phyloP scores from a whole-genome alignment of 306 rosid genomes.

The Cucumis hystrix region DNA sequence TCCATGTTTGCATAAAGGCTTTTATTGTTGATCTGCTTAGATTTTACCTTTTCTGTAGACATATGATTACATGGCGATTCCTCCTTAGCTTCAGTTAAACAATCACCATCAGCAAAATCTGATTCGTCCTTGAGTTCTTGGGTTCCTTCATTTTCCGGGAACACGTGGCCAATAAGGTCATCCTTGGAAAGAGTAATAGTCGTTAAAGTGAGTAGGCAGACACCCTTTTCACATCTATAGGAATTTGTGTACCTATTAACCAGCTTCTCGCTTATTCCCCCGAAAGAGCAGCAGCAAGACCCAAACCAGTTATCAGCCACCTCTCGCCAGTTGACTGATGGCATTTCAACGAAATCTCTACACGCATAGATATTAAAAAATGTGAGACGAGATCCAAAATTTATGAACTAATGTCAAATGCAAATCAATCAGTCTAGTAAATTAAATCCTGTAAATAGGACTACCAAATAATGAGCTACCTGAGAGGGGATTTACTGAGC shows the following conservation, averaged over 20 bases:
- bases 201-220: constrained; percentile 50
- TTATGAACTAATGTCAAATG: not conserved
- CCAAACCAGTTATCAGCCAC: constrained; percentile 97
- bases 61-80: constrained; percentile 15
- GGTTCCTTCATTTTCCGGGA: constrained; percentile 18
- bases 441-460: not conserved
- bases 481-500: constrained; percentile 50
- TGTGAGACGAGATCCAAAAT: not conserved
- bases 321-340: constrained; percentile 87
- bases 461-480: constrained; percentile 20
- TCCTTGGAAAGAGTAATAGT: constrained; percentile 59
- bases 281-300: constrained; percentile 83
- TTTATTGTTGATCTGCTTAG: constrained; percentile 18
- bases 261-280: constrained; percentile 84
- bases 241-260: constrained; percentile 58
- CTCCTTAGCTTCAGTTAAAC: constrained; percentile 5
- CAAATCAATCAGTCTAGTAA: not conserved
- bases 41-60: constrained; percentile 16
- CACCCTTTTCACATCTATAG: constrained; percentile 37
- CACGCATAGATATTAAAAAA: constrained; percentile 3
- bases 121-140: constrained; percentile 12
- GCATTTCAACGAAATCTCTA: constrained; percentile 83
- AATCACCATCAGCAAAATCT: constrained; percentile 8
- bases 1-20: constrained; percentile 14
- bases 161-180: constrained; percentile 45